Evolutionary conservation across 176 grass and related monocot species (phyloP).

Genomic region (Pharus latifolius): DNA sequence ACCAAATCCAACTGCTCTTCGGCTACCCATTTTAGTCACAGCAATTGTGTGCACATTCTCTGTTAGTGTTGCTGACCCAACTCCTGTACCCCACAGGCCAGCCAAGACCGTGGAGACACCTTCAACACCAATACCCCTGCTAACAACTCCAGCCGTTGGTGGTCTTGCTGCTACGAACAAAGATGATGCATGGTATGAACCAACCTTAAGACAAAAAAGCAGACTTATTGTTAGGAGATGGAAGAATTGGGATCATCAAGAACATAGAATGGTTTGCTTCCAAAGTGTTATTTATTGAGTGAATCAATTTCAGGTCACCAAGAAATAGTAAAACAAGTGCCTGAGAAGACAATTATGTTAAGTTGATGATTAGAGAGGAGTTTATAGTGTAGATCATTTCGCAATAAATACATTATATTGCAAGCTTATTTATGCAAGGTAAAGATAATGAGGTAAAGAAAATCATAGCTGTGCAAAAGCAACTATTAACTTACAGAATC

Average conservation of each 20-base stretch:
- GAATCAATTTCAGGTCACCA: neutral
- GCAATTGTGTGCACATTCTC: slow-evolving; percentile 97
- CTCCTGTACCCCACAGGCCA: slow-evolving; percentile 91
- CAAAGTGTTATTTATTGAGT: neutral
- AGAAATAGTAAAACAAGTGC: neutral
- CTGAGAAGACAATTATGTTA: slow-evolving; percentile 1
- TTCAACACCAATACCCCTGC: slow-evolving; percentile 91
- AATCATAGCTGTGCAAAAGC: slow-evolving; percentile 8
- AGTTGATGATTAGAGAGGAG: neutral
- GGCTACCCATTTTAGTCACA: slow-evolving; percentile 97
- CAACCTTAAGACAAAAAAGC: slow-evolving; percentile 53
- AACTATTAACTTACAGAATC: slow-evolving; percentile 75
- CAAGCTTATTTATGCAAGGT: neutral
- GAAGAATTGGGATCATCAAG: neutral
- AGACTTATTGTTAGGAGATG: slow-evolving; percentile 9
- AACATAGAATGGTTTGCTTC: neutral
- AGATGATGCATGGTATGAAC: slow-evolving; percentile 89
- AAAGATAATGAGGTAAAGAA: neutral
- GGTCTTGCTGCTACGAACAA: slow-evolving; percentile 91
- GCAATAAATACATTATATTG: neutral
- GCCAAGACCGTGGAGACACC: slow-evolving; percentile 73
- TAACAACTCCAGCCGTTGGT: slow-evolving; percentile 84
- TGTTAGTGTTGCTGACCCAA: slow-evolving; percentile 79
- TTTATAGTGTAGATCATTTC: neutral
- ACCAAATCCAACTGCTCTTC: slow-evolving; percentile 81